Evolutionary conservation across 2,329 filamentous ascomycete genomes (phyloP).

Genomic region (Sporothrix brunneoviolacea): DNA sequence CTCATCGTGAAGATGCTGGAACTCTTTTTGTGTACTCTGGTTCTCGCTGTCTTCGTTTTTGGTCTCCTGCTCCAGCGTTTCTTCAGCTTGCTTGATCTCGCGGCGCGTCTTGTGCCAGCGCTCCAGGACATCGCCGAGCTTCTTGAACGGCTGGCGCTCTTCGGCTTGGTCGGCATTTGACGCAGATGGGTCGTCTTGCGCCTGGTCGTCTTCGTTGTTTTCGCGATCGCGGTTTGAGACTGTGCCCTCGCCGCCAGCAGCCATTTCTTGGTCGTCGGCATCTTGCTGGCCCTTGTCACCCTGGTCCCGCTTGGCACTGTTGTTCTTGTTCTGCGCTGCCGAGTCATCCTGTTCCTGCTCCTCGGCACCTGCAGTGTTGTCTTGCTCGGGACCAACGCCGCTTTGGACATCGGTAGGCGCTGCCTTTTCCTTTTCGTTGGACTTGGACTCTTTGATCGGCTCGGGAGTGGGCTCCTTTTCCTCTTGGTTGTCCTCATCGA

Average conservation of each 20-base stretch:
- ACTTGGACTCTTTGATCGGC: slow-evolving; percentile 38
- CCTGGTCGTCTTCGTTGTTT: slow-evolving; percentile 35
- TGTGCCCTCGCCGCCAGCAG: slow-evolving; percentile 56
- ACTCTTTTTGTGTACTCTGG: slow-evolving; percentile 75
- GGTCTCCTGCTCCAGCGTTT: slow-evolving; percentile 39
- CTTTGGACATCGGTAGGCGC: slow-evolving; percentile 58
- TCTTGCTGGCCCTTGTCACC: slow-evolving; percentile 60
- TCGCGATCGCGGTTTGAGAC: slow-evolving; percentile 35
- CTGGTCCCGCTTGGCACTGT: slow-evolving; percentile 57
- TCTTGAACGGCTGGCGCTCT: slow-evolving; percentile 73
- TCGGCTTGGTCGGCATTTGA: slow-evolving; percentile 27
- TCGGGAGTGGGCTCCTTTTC: slow-evolving; percentile 29
- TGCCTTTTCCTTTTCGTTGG: slow-evolving; percentile 53
- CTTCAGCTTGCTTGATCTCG: slow-evolving; percentile 61
- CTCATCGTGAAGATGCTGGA: slow-evolving; percentile 86
- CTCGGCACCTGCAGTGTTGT: slow-evolving; percentile 39
- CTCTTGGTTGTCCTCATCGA: slow-evolving; percentile 47
- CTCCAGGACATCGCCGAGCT: slow-evolving; percentile 86
- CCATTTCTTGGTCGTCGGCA: slow-evolving; percentile 48
- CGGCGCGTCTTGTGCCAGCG: slow-evolving; percentile 85
- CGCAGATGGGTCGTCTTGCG: slow-evolving; percentile 27
- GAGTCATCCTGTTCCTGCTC: slow-evolving; percentile 15
- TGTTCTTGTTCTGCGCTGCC: slow-evolving; percentile 37
- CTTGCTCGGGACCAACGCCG: slow-evolving; percentile 57
- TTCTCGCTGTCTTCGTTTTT: slow-evolving; percentile 36